Conservation (phyloP, 441 rosid species). For the Aleurites moluccanus region DNA sequence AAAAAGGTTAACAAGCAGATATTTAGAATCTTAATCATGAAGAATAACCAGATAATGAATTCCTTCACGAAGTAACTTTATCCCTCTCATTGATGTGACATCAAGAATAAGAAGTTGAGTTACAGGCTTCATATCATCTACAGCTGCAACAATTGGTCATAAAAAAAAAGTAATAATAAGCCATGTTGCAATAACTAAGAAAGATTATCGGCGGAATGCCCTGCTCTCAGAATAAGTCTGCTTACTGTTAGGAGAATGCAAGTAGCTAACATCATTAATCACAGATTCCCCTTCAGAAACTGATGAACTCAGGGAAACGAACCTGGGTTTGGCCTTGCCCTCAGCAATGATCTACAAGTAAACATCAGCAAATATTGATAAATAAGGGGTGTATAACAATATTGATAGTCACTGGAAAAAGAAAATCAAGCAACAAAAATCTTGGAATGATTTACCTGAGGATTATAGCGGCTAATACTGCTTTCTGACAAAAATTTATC, state of each 20-base stretch:
- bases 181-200: constrained; percentile 28
- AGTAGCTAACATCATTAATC: constrained; percentile 66
- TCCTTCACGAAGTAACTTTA: constrained; percentile 88
- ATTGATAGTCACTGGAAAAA: neutral
- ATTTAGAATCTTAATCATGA: constrained; percentile 18
- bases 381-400: neutral
- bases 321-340: constrained; percentile 71
- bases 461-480: constrained; percentile 92
- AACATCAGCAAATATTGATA: constrained; percentile 25
- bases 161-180: constrained; percentile 13
- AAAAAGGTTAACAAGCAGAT: constrained; percentile 9
- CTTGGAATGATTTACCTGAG: constrained; percentile 52
- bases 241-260: constrained; percentile 95
- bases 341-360: constrained; percentile 61
- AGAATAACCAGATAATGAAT: constrained; percentile 74
- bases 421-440: neutral
- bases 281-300: constrained; percentile 59
- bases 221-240: constrained; percentile 19
- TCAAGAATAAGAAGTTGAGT: constrained; percentile 93
- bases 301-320: constrained; percentile 64
- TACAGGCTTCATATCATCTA: constrained; percentile 87
- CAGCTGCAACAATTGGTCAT: constrained; percentile 50
- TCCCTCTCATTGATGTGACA: constrained; percentile 69
- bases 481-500: constrained; percentile 86
- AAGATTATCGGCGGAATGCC: constrained; percentile 17